phyloP scores from a whole-genome alignment of 768 basidiomycete species.

The Trametes elegans region DNA sequence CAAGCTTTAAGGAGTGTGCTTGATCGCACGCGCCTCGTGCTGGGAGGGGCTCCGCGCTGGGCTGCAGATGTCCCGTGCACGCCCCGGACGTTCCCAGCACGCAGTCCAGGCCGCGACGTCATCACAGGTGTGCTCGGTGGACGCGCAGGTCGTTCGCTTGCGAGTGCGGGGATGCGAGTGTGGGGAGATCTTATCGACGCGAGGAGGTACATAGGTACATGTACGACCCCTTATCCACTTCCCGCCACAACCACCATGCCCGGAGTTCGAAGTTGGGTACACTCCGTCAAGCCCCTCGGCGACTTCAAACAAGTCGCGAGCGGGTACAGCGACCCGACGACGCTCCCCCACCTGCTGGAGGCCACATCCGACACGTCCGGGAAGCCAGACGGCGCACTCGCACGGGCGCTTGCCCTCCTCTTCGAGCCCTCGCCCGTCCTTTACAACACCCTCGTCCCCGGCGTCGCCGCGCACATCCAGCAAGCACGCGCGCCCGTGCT shows the following conservation, averaged over 20 bases:
- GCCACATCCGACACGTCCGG: slow-evolving; percentile 16
- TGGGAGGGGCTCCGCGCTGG: slow-evolving; percentile 7
- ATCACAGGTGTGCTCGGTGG: no score
- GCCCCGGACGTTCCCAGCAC: not conserved
- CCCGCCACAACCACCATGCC: not conserved
- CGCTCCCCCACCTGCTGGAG: slow-evolving; percentile 22
- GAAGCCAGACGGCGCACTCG: slow-evolving; percentile 29
- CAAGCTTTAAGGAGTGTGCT: slow-evolving; percentile 8
- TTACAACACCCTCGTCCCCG: slow-evolving; percentile 49
- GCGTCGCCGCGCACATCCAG: slow-evolving; percentile 34
- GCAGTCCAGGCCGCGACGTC: not conserved
- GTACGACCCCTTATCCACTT: not conserved
- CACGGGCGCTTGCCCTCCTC: slow-evolving; percentile 39
- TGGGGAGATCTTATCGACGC: no score
- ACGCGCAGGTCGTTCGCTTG: no score
- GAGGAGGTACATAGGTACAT: not conserved
- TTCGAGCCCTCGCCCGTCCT: slow-evolving; percentile 73
- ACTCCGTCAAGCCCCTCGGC: slow-evolving; percentile 18
- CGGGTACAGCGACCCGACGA: not conserved
- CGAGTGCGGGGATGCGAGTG: no score
- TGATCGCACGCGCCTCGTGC: slow-evolving; percentile 19
- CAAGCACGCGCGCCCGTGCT: not conserved
- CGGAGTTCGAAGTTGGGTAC: slow-evolving; percentile 17
- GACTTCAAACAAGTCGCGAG: not conserved
- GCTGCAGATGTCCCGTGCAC: not conserved